Base-by-base conservation (phyloP, 441 rosid species). In the Adansonia rubrostipa region DNA sequence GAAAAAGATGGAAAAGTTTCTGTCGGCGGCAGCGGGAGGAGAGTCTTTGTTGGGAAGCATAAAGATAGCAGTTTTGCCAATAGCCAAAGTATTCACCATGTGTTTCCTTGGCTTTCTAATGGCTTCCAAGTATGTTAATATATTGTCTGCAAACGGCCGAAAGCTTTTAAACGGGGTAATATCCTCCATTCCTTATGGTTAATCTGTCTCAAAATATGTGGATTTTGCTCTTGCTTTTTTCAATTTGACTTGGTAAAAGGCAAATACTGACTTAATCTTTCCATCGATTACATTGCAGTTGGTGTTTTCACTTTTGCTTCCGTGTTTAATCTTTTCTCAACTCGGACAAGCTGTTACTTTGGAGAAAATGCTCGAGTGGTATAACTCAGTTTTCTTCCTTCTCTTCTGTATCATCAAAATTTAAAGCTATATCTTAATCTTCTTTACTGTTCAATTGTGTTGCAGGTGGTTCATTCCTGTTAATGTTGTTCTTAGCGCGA, bases 401-500 rank as follows among this genome's bases (percentile, higher is more conserved):
- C 60, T 56, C 33, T 17, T 5, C 36, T 71, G 1, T n/a, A 5
- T 44, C 48, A 17, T 74, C 50, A n/a, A 63, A 53, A 57, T 9
- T 9, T 8, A 51, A 7, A 9, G 48, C 14, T 69, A 22, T 36
- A 2, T 58, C 24, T 53, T 58, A 33, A n/a, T 22, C 50, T 48
- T 45, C 3, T 50, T 57, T 44, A 56, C 36, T 56, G 6, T 62
- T 44, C 14, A 82, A 5, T 79, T 66, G n/a, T 81, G 1, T 74
- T 86, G 68, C 88, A 96, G 98, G 98, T 96, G 99, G 99, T 96
- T 94, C 80, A 96, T 96, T 86, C 99, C 99, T 5, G 77, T 89
- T 69, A 96, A 96, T 79, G 92, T 94, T 74, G 80, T 96, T 79
- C 88, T 96, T 10, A 90, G 83, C 47, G 71, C 93, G 56, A 84